phyloP scores from a whole-genome alignment of 1,284 basidiomycete species.

The Boletellus sp. region DNA sequence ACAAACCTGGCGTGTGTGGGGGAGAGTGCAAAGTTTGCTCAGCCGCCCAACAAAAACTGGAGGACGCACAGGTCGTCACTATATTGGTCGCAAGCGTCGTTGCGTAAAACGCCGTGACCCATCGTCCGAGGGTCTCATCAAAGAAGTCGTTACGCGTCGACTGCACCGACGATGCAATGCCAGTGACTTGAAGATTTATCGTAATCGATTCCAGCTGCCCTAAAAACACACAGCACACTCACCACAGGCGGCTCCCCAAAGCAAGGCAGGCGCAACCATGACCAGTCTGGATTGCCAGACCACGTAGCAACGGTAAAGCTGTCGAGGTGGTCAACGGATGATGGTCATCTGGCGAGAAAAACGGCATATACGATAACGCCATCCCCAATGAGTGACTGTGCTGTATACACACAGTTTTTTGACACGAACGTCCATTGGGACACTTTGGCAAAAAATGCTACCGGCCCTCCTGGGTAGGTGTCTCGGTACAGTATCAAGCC shows the following conservation, averaged over 20 bases:
- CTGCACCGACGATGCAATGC: not conserved
- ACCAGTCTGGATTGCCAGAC: conserved; percentile 3
- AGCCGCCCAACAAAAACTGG: not conserved
- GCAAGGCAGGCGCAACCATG: conserved; percentile 3
- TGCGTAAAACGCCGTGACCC: conserved; percentile 1
- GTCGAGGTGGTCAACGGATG: not conserved
- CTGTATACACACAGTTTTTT: not conserved
- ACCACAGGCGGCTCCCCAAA: conserved; percentile 11
- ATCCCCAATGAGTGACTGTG: not conserved
- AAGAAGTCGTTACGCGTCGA: not conserved
- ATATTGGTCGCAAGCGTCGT: not conserved
- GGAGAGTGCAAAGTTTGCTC: not conserved
- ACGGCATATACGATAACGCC: conserved; percentile 24
- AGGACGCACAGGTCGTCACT: not conserved
- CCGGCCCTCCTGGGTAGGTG: not conserved
- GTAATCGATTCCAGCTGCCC: not conserved
- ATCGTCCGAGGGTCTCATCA: not conserved
- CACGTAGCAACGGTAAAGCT: conserved; percentile 1
- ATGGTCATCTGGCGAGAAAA: not conserved
- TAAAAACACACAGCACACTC: not conserved
- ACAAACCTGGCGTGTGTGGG: not conserved
- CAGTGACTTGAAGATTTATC: not conserved
- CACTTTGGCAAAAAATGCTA: not conserved
- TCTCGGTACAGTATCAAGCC: not conserved
- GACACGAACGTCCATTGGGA: not conserved